These are phyloP conservation scores for Dactylella cylindrospora DNA, from an alignment of 2,329 filamentous ascomycete genomes.

Conservation along the genomic window DNA sequence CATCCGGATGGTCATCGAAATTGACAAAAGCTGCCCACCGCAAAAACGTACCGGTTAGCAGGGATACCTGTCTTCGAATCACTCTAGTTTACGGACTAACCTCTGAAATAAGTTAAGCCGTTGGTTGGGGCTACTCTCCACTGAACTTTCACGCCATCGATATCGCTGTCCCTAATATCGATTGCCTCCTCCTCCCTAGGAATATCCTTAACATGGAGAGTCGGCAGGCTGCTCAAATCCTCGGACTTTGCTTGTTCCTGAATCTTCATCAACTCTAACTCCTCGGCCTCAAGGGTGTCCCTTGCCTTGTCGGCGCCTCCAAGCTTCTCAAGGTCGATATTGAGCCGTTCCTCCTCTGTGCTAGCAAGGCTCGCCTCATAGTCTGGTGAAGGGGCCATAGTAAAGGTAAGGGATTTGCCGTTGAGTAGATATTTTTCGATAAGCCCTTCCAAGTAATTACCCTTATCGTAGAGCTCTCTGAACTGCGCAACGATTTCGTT, in stretches of 20 bases:
- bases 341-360: constrained; percentile 76
- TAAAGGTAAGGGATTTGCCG: constrained; percentile 84
- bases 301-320: constrained; percentile 72
- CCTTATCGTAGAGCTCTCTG: constrained; percentile 71
- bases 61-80: too few species aligned
- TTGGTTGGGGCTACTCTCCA: constrained; percentile 95
- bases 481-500: constrained; percentile 84
- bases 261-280: constrained; percentile 75
- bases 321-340: constrained; percentile 70
- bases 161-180: constrained; percentile 59
- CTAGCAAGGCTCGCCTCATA: constrained; percentile 72
- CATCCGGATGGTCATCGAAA: constrained; percentile 76
- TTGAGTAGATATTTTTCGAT: constrained; percentile 89
- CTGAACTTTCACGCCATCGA: constrained; percentile 70
- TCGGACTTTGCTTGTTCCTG: constrained; percentile 82
- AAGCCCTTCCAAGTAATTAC: constrained; percentile 77
- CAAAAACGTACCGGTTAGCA: too few species aligned
- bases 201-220: constrained; percentile 85
- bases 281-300: constrained; percentile 71
- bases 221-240: constrained; percentile 83
- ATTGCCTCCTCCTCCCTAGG: constrained; percentile 75
- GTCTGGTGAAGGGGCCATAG: constrained; percentile 80
- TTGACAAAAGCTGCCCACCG: constrained; percentile 83
- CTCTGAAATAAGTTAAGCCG: constrained; percentile 88
- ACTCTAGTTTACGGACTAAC: neutral